phyloP scores from a whole-genome alignment of 2,329 filamentous ascomycete genomes.

The Pseudogymnoascus sp. region DNA sequence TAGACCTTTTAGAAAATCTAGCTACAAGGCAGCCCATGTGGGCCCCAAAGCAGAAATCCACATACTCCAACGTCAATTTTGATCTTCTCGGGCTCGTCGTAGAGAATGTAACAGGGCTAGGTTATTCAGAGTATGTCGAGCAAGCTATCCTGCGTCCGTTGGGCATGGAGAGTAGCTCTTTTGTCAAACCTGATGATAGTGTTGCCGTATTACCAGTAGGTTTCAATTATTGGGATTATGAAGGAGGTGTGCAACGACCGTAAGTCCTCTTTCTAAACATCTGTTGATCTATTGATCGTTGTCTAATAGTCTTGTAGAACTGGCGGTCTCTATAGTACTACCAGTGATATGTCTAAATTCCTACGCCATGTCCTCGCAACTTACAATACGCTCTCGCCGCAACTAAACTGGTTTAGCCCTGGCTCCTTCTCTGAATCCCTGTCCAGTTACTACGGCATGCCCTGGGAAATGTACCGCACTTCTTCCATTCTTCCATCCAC shows the following conservation, averaged over 20 bases:
- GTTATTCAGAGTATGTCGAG: conserved; percentile 18
- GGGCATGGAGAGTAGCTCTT: background rate
- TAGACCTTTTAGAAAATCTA: conserved; percentile 10
- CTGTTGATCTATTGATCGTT: background rate
- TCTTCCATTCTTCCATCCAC: conserved; percentile 32
- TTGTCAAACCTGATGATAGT: conserved; percentile 14
- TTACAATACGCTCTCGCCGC: conserved; percentile 32
- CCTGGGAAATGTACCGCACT: conserved; percentile 40
- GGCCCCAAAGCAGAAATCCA: conserved; percentile 22
- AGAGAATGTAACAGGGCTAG: conserved; percentile 22
- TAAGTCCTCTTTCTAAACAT: background rate
- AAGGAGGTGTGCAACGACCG: conserved; percentile 36
- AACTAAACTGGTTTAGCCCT: conserved; percentile 34
- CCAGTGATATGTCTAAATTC: conserved; percentile 36
- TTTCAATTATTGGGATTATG: conserved; percentile 32
- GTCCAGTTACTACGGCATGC: conserved; percentile 38
- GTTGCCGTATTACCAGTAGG: conserved; percentile 21
- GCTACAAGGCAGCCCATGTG: conserved; percentile 17
- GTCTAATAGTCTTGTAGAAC: background rate
- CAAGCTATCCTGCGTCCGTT: background rate
- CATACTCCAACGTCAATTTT: conserved; percentile 27
- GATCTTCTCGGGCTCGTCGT: conserved; percentile 25
- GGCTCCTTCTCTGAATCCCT: conserved; percentile 31
- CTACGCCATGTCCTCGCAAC: conserved; percentile 36
- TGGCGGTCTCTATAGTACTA: background rate